phyloP scores from a whole-genome alignment of 78 protist genomes.

The Chrysochromulina parva region DNA sequence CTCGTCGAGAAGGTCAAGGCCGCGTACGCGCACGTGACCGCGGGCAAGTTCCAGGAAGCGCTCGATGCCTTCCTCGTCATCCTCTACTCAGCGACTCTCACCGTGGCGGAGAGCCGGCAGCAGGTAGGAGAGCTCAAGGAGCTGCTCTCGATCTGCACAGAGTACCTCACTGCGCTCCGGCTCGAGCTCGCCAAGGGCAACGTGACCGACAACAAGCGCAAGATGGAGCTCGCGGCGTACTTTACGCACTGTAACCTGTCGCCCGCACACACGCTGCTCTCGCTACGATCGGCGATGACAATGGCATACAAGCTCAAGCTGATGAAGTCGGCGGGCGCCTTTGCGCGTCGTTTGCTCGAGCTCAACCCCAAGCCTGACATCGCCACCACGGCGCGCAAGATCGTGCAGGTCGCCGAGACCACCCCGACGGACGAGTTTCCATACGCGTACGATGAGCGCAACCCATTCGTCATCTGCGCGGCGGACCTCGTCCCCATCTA shows the following conservation, averaged over 20 bases:
- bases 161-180: conserved; percentile 84
- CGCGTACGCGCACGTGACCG: conserved; percentile 47
- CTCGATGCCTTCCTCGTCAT: conserved; percentile 40
- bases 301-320: conserved; percentile 68
- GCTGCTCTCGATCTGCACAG: conserved; percentile 81
- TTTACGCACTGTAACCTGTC: conserved; percentile 93
- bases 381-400: conserved; percentile 54
- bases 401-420: conserved; percentile 67
- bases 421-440: conserved; percentile 8
- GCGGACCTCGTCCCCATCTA: conserved; percentile 75
- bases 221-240: conserved; percentile 90
- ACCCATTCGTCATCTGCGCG: conserved; percentile 87
- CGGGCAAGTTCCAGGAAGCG: conserved; percentile 85
- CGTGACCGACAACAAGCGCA: background rate
- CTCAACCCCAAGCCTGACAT: conserved; percentile 71
- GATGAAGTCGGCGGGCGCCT: conserved; percentile 70
- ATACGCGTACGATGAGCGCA: conserved; percentile 79
- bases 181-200: conserved; percentile 70
- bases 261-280: conserved; percentile 76
- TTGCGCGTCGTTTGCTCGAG: conserved; percentile 85
- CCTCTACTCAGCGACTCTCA: background rate
- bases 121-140: conserved; percentile 56
- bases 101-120: background rate
- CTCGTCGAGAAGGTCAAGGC: conserved; percentile 34
- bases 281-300: conserved; percentile 83